A percentile compares a stretch with the other conserved stretches of the same genome.
Evolutionary conservation across 2,329 filamentous ascomycete species (phyloP).

Genomic region (Pyrenophora tritici-repentis): DNA sequence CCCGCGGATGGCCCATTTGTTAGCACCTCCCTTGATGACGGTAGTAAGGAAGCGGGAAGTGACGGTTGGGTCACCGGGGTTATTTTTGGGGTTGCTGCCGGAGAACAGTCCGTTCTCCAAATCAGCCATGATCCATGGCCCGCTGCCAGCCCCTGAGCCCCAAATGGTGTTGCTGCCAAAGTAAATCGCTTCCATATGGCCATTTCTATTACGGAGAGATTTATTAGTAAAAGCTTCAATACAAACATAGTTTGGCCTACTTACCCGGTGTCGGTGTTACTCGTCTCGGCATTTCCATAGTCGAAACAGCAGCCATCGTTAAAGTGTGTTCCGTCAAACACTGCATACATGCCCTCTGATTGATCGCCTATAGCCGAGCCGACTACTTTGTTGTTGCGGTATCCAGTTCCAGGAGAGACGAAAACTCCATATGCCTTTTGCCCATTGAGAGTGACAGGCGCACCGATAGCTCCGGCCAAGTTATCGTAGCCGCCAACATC

Average conservation of each 20-base stretch:
- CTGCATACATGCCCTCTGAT: conserved; percentile 64
- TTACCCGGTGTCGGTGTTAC: conserved; percentile 50
- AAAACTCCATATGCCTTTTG: conserved; percentile 69
- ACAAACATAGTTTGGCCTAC: background rate
- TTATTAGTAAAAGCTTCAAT: background rate
- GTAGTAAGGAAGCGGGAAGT: conserved; percentile 62
- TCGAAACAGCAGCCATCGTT: conserved; percentile 60
- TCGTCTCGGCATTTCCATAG: conserved; percentile 52
- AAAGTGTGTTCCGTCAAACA: conserved; percentile 65
- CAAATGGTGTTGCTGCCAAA: conserved; percentile 61
- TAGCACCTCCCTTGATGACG: conserved; percentile 60
- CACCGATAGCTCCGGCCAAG: conserved; percentile 62
- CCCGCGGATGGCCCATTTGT: conserved; percentile 65
- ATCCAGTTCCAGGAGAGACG: conserved; percentile 65
- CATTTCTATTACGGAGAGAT: conserved; percentile 48
- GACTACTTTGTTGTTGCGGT: conserved; percentile 61
- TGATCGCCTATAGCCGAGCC: conserved; percentile 61
- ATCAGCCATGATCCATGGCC: conserved; percentile 72
- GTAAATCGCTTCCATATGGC: conserved; percentile 73
- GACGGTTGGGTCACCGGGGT: conserved; percentile 59
- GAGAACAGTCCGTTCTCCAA: conserved; percentile 71
- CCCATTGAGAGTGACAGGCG: conserved; percentile 65
- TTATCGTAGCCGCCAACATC: conserved; percentile 64
- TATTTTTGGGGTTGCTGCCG: conserved; percentile 53
- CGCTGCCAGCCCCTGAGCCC: conserved; percentile 62